phyloP scores from a whole-genome alignment of 2,329 filamentous ascomycete species.

The Cladophialophora yegresii region DNA sequence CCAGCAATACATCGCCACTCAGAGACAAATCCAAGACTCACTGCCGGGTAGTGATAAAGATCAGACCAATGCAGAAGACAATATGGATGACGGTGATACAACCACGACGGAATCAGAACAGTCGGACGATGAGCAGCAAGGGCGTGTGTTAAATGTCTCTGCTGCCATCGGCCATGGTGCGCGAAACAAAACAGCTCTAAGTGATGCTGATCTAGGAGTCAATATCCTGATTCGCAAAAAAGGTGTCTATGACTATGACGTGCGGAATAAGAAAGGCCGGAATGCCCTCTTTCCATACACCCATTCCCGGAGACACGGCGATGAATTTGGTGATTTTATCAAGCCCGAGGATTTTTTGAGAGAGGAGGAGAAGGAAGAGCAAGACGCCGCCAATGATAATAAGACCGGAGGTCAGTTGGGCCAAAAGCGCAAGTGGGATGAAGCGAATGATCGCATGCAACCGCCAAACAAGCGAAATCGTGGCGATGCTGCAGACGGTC shows the following conservation, averaged over 20 bases:
- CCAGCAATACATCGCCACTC: conserved; percentile 87
- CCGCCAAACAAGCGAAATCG: conserved; percentile 40
- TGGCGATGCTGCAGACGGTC: conserved; percentile 22
- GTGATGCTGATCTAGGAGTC: conserved; percentile 86
- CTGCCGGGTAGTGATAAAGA: conserved; percentile 64
- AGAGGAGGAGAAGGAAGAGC: conserved; percentile 83
- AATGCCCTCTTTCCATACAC: conserved; percentile 91
- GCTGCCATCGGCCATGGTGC: conserved; percentile 80
- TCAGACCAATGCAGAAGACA: conserved; percentile 61
- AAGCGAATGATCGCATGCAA: conserved; percentile 53
- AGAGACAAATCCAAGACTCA: conserved; percentile 81
- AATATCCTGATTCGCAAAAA: conserved; percentile 87
- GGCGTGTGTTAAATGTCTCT: conserved; percentile 85
- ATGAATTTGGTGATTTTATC: conserved; percentile 94
- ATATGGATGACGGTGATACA: conserved; percentile 77
- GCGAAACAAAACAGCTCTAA: conserved; percentile 81
- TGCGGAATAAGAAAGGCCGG: conserved; percentile 84
- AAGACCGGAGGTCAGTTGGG: conserved; percentile 68
- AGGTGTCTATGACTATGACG: conserved; percentile 89
- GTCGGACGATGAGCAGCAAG: conserved; percentile 85
- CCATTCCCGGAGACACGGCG: conserved; percentile 73
- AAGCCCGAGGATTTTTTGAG: conserved; percentile 90
- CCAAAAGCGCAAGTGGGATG: conserved; percentile 93
- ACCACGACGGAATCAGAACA: conserved; percentile 87
- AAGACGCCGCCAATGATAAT: conserved; percentile 59